Evolutionary conservation across 176 grass and related monocot genomes (phyloP).

Genomic region (Ensete ventricosum): DNA sequence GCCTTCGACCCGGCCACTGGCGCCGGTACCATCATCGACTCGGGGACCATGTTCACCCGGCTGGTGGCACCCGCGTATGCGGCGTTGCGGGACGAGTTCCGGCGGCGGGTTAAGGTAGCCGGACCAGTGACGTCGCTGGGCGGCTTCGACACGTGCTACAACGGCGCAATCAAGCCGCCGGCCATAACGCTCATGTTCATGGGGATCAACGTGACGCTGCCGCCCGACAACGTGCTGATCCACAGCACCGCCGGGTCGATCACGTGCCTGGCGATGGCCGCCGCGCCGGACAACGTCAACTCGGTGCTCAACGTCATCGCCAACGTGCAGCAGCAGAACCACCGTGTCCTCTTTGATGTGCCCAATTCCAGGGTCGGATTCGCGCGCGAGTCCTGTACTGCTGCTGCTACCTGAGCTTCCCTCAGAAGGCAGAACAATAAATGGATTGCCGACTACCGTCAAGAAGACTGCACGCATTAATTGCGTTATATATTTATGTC

Average conservation of each 20-base stretch:
- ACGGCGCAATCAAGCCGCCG: conserved; percentile 30
- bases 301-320: conserved; percentile 81
- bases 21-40: conserved; percentile 69
- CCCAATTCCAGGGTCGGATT: conserved; percentile 62
- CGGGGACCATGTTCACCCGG: conserved; percentile 76
- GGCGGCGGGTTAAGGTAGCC: conserved; percentile 33
- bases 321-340: conserved; percentile 96
- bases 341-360: conserved; percentile 74
- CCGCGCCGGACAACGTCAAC: conserved; percentile 53
- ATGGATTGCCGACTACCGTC: too few relatives aligned
- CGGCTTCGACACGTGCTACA: conserved; percentile 91
- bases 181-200: conserved; percentile 56
- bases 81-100: conserved; percentile 65
- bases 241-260: conserved; percentile 58
- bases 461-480: too few relatives aligned
- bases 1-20: conserved; percentile 62
- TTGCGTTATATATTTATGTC: too few relatives aligned
- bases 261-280: conserved; percentile 74
- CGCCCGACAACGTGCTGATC: conserved; percentile 64
- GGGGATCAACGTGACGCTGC: conserved; percentile 52
- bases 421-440: too few relatives aligned
- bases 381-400: conserved; percentile 59
- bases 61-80: conserved; percentile 60
- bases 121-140: conserved; percentile 47
- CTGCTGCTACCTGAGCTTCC: not conserved